Conservation (phyloP, 768 basidiomycete genomes). For the Macrocybe gigantea region DNA sequence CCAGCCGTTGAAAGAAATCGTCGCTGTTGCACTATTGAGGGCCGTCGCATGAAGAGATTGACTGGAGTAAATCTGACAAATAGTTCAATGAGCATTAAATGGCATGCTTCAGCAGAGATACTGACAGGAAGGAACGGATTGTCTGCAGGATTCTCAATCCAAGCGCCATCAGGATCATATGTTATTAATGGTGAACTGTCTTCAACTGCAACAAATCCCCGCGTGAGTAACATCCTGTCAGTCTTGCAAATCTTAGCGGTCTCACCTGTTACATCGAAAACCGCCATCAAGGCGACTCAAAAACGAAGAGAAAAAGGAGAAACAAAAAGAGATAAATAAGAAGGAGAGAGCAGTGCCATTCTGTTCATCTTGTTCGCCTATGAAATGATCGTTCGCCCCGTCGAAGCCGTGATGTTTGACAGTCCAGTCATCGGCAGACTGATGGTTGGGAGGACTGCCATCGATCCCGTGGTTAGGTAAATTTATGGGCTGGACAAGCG, state of each 20-base stretch:
- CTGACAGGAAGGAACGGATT: conserved; percentile 35
- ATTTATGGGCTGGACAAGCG: too few species aligned
- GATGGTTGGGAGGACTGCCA: too few species aligned
- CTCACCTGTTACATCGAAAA: conserved; percentile 37
- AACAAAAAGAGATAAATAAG: conserved; percentile 6
- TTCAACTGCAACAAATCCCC: conserved; percentile 34
- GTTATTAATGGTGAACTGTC: conserved; percentile 50
- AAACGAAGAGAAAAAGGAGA: conserved; percentile 14
- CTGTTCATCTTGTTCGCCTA: too few species aligned
- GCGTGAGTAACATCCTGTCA: not conserved
- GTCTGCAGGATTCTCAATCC: conserved; percentile 36
- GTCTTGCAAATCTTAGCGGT: not conserved
- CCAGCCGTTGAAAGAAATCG: conserved; percentile 44
- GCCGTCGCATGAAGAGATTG: conserved; percentile 38
- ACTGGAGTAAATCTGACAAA: conserved; percentile 36
- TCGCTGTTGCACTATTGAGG: conserved; percentile 40
- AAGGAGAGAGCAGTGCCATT: not conserved
- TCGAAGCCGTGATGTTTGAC: too few species aligned
- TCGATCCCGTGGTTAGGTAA: too few species aligned
- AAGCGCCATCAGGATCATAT: conserved; percentile 44
- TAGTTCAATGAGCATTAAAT: not conserved
- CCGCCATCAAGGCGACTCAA: conserved; percentile 40
- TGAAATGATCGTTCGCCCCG: too few species aligned
- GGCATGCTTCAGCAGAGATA: not conserved
- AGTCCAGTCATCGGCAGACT: too few species aligned